phyloP scores from a whole-genome alignment of 2,329 filamentous ascomycete species.

The Emericellopsis cladophorae region DNA sequence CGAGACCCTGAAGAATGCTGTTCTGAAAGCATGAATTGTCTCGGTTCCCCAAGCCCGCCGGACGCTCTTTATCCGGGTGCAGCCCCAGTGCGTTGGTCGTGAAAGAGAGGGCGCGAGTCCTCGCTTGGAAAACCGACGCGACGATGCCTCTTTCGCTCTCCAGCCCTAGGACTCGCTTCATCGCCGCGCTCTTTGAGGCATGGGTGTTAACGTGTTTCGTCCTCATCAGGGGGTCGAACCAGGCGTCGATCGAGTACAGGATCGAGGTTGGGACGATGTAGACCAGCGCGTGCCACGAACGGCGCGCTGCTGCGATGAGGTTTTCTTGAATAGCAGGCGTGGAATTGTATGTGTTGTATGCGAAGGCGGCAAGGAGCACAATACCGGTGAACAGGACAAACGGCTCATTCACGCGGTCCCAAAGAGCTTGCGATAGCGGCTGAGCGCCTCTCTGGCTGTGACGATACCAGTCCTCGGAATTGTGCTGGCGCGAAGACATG shows the following conservation, averaged over 20 bases:
- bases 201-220: slow-evolving; percentile 19
- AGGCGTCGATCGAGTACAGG: slow-evolving; percentile 43
- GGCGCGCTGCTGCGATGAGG: slow-evolving; percentile 17
- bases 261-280: slow-evolving; percentile 41
- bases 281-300: slow-evolving; percentile 50
- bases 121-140: slow-evolving; percentile 42
- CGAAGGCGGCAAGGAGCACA: slow-evolving; percentile 8
- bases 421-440: background rate
- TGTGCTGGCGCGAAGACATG: slow-evolving; percentile 1
- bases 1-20: slow-evolving; percentile 77
- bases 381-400: slow-evolving; percentile 1
- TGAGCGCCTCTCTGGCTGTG: no score
- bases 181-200: slow-evolving; percentile 50
- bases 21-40: slow-evolving; percentile 98
- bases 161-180: slow-evolving; percentile 50
- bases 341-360: slow-evolving; percentile 20
- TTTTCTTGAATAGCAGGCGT: slow-evolving; percentile 16
- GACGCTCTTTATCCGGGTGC: slow-evolving; percentile 29
- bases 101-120: slow-evolving; percentile 42
- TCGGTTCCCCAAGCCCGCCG: slow-evolving; percentile 70
- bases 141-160: slow-evolving; percentile 40
- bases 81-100: slow-evolving; percentile 28
- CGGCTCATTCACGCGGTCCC: background rate
- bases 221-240: slow-evolving; percentile 26
- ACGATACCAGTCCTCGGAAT: background rate